Percentiles rank a stretch among this genome's conserved stretches.
These are phyloP conservation scores for Colletotrichum lentis DNA, from an alignment of 2,329 filamentous ascomycete genomes.

Conservation along the genomic window DNA sequence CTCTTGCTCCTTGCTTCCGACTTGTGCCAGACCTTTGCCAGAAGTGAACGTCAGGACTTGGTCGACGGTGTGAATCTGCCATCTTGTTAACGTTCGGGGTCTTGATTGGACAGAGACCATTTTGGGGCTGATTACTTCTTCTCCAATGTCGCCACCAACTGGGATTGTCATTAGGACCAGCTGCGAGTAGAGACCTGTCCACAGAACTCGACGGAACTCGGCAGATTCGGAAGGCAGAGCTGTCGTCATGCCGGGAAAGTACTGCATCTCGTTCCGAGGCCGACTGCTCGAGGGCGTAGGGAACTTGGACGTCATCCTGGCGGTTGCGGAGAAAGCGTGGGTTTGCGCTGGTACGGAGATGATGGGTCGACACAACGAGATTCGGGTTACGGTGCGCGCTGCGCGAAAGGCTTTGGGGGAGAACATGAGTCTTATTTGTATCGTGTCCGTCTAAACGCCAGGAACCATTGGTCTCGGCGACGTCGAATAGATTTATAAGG, in stretches of 20 bases:
- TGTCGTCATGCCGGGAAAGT: slow-evolving; percentile 65
- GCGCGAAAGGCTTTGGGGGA: background rate
- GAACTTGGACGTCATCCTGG: slow-evolving; percentile 47
- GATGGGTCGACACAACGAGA: background rate
- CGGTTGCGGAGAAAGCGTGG: background rate
- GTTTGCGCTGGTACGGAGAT: background rate
- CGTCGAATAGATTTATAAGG: no score
- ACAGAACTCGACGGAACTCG: slow-evolving; percentile 68
- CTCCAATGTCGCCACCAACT: slow-evolving; percentile 70
- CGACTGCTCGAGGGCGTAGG: slow-evolving; percentile 48
- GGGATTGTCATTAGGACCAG: slow-evolving; percentile 72
- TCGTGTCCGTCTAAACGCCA: no score
- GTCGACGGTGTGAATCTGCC: slow-evolving; percentile 63
- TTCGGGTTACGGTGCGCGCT: background rate
- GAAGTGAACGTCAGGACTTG: slow-evolving; percentile 71
- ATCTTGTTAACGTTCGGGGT: slow-evolving; percentile 34
- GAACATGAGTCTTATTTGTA: background rate
- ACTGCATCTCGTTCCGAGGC: slow-evolving; percentile 65
- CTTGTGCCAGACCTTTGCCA: slow-evolving; percentile 64
- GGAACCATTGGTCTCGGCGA: no score
- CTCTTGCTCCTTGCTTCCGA: slow-evolving; percentile 65
- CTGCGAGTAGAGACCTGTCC: slow-evolving; percentile 70
- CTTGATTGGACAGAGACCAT: background rate
- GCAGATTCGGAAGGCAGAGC: slow-evolving; percentile 61
- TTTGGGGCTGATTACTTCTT: slow-evolving; percentile 62